Conservation (phyloP, 495 filamentous ascomycete species). For the Penicillium parvum region DNA sequence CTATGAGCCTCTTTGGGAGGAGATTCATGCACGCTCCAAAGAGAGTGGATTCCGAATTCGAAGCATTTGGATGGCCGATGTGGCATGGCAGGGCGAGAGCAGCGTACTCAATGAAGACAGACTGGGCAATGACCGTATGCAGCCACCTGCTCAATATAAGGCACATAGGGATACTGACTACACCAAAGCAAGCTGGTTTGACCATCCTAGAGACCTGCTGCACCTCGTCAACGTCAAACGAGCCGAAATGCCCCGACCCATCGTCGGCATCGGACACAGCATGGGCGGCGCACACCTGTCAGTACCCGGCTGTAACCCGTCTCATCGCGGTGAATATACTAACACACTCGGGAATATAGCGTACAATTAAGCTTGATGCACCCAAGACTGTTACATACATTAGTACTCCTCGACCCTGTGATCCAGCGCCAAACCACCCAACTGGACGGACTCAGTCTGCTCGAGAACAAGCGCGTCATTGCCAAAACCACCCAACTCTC, state of each 20-base stretch:
- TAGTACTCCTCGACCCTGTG: conserved; percentile 80
- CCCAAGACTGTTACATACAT: conserved; percentile 71
- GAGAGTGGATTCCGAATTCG: conserved; percentile 63
- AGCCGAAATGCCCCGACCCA: conserved; percentile 73
- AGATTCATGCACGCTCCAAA: conserved; percentile 54
- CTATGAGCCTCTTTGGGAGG: conserved; percentile 85
- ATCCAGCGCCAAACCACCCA: conserved; percentile 53
- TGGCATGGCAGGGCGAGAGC: conserved; percentile 70
- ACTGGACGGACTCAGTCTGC: conserved; percentile 25
- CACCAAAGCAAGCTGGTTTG: conserved; percentile 68
- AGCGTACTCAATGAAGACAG: conserved; percentile 67
- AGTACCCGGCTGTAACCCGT: conserved; percentile 16
- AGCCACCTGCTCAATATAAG: not conserved
- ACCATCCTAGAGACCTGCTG: conserved; percentile 84
- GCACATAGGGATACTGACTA: conserved; percentile 3
- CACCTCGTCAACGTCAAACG: conserved; percentile 83
- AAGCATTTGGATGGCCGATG: conserved; percentile 83
- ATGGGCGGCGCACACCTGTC: conserved; percentile 71
- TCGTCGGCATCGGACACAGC: conserved; percentile 89
- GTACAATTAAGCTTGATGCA: conserved; percentile 63
- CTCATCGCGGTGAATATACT: no score
- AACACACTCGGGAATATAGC: conserved; percentile 27
- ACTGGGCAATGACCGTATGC: conserved; percentile 75
- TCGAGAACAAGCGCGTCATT: conserved; percentile 23
- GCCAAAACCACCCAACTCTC: conserved; percentile 48